phyloP scores from a whole-genome alignment of 2,329 filamentous ascomycete species.

The Alternaria incomplexa region DNA sequence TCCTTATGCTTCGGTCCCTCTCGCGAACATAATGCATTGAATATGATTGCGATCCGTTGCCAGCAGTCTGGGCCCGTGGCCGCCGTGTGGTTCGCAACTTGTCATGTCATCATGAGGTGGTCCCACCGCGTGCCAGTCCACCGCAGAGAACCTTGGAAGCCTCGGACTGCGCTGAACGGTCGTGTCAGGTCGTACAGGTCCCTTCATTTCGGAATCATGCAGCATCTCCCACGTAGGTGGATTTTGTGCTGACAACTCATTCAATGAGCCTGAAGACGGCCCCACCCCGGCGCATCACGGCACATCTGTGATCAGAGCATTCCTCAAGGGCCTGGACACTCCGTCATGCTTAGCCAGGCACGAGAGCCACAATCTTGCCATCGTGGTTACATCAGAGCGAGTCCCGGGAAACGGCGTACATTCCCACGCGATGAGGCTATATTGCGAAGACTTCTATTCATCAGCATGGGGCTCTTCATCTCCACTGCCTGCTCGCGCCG shows the following conservation, averaged over 20 bases:
- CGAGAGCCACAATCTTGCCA: constrained; percentile 25
- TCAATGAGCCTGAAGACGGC: constrained; percentile 47
- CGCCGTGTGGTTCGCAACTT: constrained; percentile 21
- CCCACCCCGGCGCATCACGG: constrained; percentile 32
- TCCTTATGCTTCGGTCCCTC: constrained; percentile 19
- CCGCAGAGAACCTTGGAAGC: constrained; percentile 12
- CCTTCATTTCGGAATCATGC: constrained; percentile 50
- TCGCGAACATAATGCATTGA: constrained; percentile 17
- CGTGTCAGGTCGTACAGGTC: constrained; percentile 41
- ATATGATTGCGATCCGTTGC: constrained; percentile 12
- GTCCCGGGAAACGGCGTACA: constrained; percentile 26
- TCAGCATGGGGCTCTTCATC: constrained; percentile 25
- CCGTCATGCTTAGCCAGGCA: constrained; percentile 35
- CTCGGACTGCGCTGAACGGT: constrained; percentile 19
- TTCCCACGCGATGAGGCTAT: constrained; percentile 29
- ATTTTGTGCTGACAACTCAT: constrained; percentile 44
- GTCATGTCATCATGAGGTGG: constrained; percentile 21
- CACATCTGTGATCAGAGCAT: constrained; percentile 29
- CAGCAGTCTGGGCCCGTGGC: constrained; percentile 21
- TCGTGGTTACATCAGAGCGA: constrained; percentile 21
- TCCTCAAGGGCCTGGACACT: constrained; percentile 31
- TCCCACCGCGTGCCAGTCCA: constrained; percentile 27
- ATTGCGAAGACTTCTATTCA: constrained; percentile 32
- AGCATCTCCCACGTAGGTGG: constrained; percentile 45
- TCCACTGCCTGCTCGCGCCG: constrained; percentile 22